Evolutionary conservation across 441 rosid species (phyloP).

Genomic region (Omphalea diandra): DNA sequence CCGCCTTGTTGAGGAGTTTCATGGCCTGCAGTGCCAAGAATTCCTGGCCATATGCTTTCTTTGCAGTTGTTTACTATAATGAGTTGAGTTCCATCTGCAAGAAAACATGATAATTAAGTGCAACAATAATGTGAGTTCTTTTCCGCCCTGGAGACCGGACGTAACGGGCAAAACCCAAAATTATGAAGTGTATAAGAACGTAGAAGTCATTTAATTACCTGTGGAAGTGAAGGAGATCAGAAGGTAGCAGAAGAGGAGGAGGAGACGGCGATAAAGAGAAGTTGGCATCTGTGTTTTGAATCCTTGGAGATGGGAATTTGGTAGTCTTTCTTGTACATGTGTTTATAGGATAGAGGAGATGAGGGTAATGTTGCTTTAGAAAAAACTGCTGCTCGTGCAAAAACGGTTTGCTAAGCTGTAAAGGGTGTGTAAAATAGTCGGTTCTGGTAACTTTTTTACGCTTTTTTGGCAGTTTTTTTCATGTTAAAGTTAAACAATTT

Average conservation of each 20-base stretch:
- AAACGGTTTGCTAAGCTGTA: slow-evolving; percentile 23
- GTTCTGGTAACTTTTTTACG: background rate
- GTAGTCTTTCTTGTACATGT: no score
- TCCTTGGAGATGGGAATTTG: background rate
- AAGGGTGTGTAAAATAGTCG: background rate
- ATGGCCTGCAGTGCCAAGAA: slow-evolving; percentile 52
- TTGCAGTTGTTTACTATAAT: slow-evolving; percentile 56
- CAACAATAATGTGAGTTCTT: background rate
- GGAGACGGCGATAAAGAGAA: no score
- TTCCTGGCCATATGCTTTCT: slow-evolving; percentile 62
- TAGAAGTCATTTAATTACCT: no score
- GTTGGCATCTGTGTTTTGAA: slow-evolving; percentile 31
- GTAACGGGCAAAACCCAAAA: no score
- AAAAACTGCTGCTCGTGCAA: slow-evolving; percentile 12
- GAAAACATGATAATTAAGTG: background rate
- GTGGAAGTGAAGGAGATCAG: slow-evolving; percentile 11
- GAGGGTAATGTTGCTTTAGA: background rate
- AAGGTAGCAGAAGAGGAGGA: slow-evolving; percentile 22
- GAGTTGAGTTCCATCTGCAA: slow-evolving; percentile 47
- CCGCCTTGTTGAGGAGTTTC: slow-evolving; percentile 46
- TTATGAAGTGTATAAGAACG: no score
- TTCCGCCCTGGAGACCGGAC: no score
- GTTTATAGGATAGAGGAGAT: background rate
- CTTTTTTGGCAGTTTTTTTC: background rate
- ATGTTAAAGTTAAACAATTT: background rate